Conservation (phyloP, 73 alveolate species). For the Durusdinium trenchii region DNA sequence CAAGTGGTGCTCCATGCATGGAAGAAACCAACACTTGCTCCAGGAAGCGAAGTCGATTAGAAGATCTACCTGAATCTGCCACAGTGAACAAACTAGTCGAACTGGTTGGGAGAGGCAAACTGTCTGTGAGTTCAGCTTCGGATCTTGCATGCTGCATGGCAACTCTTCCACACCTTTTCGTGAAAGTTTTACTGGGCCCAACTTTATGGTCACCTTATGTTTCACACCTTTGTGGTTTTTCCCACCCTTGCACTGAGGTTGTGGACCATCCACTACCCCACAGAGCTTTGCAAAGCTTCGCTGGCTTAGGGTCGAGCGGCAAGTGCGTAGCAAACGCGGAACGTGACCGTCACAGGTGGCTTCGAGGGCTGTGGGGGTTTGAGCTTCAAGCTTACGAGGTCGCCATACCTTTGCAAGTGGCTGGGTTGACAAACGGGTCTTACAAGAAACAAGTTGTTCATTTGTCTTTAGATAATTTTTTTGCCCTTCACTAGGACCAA, state of each 20-base stretch:
- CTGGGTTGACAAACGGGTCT: too few relatives aligned
- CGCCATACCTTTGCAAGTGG: too few relatives aligned
- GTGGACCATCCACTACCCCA: neutral
- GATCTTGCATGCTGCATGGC: neutral
- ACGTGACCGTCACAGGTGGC: neutral
- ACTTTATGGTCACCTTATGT: too few relatives aligned
- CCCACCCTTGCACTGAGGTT: neutral
- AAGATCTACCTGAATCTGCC: neutral
- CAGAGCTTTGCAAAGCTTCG: neutral
- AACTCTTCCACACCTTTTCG: too few relatives aligned
- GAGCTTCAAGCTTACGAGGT: neutral
- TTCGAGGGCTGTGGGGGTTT: neutral
- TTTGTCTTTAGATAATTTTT: too few relatives aligned
- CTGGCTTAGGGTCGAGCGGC: neutral
- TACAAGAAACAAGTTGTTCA: too few relatives aligned
- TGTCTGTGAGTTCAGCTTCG: neutral
- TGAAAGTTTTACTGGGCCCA: too few relatives aligned
- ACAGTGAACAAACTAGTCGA: neutral
- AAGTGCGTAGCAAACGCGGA: neutral
- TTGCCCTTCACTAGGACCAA: neutral
- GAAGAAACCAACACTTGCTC: neutral
- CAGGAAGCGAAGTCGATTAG: slow-evolving; percentile 10
- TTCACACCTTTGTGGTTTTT: neutral
- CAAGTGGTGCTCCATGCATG: neutral
- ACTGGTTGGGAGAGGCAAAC: slow-evolving; percentile 23